Percentiles rank a stretch among this genome's conserved stretches.
Evolutionary conservation across 805 yeast genomes (phyloP).

Genomic region (Torulaspora quercuum): DNA sequence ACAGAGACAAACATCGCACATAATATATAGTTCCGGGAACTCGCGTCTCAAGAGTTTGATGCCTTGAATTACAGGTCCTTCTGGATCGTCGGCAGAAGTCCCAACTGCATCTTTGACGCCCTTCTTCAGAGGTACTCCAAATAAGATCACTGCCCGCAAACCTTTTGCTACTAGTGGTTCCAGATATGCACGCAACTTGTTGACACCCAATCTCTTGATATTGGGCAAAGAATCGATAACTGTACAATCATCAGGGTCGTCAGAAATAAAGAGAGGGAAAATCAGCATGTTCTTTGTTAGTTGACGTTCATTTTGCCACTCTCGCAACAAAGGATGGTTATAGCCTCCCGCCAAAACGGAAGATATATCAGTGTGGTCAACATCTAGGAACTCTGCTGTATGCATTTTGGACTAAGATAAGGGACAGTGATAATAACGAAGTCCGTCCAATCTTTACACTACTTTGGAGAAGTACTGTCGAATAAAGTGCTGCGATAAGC

Average conservation of each 20-base stretch:
- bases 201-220: constrained; percentile 82
- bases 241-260: constrained; percentile 73
- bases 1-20: constrained; percentile 95
- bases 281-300: constrained; percentile 85
- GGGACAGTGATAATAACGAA: too few relatives aligned
- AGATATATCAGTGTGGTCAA: constrained; percentile 56
- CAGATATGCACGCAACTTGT: constrained; percentile 71
- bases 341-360: constrained; percentile 91
- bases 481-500: too few relatives aligned
- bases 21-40: constrained; percentile 80
- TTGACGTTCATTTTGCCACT: constrained; percentile 88
- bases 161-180: constrained; percentile 72
- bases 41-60: constrained; percentile 57
- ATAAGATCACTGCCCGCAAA: constrained; percentile 76
- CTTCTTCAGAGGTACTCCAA: constrained; percentile 81
- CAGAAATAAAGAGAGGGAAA: constrained; percentile 85
- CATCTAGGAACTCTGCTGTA: constrained; percentile 64
- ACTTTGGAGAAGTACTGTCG: too few relatives aligned
- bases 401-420: constrained; percentile 48
- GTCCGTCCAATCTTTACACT: too few relatives aligned
- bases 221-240: constrained; percentile 77
- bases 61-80: constrained; percentile 88
- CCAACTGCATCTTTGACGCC: constrained; percentile 79
- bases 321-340: constrained; percentile 81
- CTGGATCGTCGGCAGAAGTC: constrained; percentile 90